phyloP scores from a whole-genome alignment of 2,329 filamentous ascomycete species.

The Sclerotinia trifoliorum region DNA sequence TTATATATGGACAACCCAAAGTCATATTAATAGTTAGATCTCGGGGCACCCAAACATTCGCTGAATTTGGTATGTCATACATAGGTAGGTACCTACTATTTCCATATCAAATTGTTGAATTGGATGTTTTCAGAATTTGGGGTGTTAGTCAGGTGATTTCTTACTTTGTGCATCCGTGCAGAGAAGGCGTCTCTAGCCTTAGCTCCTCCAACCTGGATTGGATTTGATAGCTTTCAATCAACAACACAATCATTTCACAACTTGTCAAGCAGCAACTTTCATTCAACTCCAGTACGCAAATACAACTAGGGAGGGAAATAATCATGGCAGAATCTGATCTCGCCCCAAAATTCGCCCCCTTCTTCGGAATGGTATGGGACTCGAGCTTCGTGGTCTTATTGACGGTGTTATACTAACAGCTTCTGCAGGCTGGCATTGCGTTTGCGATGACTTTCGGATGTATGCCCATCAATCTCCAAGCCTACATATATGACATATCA shows the following conservation, averaged over 20 bases:
- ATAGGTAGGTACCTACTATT: too few species aligned
- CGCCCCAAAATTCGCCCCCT: constrained; percentile 79
- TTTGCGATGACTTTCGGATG: constrained; percentile 83
- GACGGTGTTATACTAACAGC: constrained; percentile 31
- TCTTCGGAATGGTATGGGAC: constrained; percentile 77
- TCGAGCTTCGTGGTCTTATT: constrained; percentile 25
- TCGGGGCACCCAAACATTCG: neutral
- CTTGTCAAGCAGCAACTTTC: constrained; percentile 7
- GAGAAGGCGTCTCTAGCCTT: neutral
- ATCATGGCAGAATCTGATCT: constrained; percentile 58
- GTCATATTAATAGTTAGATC: neutral
- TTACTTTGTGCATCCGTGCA: constrained; percentile 2
- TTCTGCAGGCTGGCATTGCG: constrained; percentile 68
- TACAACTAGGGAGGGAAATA: constrained; percentile 29
- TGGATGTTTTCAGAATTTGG: neutral
- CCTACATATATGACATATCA: neutral
- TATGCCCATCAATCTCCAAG: constrained; percentile 45
- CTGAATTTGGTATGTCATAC: neutral
- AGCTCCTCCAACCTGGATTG: constrained; percentile 8
- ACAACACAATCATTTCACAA: constrained; percentile 25
- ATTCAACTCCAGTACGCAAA: constrained; percentile 21
- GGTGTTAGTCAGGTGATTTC: neutral
- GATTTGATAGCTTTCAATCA: constrained; percentile 16
- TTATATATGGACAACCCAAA: neutral
- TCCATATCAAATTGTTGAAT: neutral